Conservation (phyloP, 768 basidiomycete genomes). For the Suillus subaureus region DNA sequence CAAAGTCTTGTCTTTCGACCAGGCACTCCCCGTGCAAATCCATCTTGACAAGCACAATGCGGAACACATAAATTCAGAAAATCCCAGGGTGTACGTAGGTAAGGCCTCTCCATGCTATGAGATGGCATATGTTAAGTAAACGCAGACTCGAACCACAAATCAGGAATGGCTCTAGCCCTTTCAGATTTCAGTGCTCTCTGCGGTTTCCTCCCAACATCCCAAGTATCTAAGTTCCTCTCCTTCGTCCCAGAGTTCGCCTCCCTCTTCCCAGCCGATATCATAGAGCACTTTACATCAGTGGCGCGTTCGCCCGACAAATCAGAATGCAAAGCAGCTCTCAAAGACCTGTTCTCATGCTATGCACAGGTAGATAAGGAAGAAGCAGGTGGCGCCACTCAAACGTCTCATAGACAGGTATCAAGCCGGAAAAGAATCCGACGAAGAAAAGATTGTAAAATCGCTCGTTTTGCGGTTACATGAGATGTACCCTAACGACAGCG, state of each 20-base stretch:
- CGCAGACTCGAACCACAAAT: conserved; percentile 59
- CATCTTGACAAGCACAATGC: conserved; percentile 56
- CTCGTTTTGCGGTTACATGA: conserved; percentile 44
- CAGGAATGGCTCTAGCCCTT: conserved; percentile 56
- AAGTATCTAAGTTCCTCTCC: conserved; percentile 6
- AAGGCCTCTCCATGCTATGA: not conserved
- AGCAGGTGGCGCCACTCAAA: conserved; percentile 1
- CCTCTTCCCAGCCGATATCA: conserved; percentile 6
- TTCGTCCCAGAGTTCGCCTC: conserved; percentile 11
- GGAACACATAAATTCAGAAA: conserved; percentile 42
- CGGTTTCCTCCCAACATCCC: conserved; percentile 10
- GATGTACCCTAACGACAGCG: conserved; percentile 58
- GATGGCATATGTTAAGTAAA: conserved; percentile 9
- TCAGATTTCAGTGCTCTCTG: conserved; percentile 42
- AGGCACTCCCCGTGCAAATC: conserved; percentile 58
- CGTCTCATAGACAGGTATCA: conserved; percentile 8
- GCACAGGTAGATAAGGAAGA: not conserved
- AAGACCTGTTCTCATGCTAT: conserved; percentile 7
- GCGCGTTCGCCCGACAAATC: not conserved
- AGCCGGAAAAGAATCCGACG: conserved; percentile 15
- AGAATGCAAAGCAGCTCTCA: conserved; percentile 4
- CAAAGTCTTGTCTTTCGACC: conserved; percentile 57
- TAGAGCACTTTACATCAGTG: not conserved
- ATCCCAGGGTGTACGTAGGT: conserved; percentile 39
- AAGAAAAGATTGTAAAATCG: conserved; percentile 25